Percentiles rank a stretch among this genome's conserved stretches.
Evolutionary conservation across 345 rosid genomes (phyloP).

Genomic region (Hibiscus syriacus): DNA sequence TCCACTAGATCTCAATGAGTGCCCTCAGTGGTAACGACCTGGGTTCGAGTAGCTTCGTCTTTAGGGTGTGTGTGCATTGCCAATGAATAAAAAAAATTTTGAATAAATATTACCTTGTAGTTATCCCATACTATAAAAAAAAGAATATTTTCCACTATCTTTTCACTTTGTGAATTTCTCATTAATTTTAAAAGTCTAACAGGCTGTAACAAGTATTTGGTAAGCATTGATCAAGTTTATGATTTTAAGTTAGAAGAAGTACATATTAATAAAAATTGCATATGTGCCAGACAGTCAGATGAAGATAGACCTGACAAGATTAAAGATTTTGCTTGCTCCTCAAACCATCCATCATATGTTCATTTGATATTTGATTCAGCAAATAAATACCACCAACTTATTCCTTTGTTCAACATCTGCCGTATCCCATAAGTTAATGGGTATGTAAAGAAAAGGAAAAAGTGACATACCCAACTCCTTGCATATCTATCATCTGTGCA

Average conservation of each 20-base stretch:
- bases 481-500: slow-evolving; percentile 94
- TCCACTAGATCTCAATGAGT: too few relatives aligned
- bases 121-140: too few relatives aligned
- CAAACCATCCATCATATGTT: slow-evolving; percentile 3
- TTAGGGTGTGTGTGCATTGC: too few relatives aligned
- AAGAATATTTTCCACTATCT: not conserved
- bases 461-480: slow-evolving; percentile 55
- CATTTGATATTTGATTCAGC: not conserved
- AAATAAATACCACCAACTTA: not conserved
- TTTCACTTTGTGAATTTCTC: not conserved
- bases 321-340: not conserved
- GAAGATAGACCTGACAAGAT: not conserved
- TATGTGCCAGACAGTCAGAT: not conserved
- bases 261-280: not conserved
- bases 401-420: not conserved
- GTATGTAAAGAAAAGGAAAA: not conserved
- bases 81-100: too few relatives aligned
- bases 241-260: not conserved
- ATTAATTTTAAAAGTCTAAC: not conserved
- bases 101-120: too few relatives aligned
- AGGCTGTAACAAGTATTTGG: not conserved
- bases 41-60: too few relatives aligned
- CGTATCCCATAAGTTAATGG: not conserved
- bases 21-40: too few relatives aligned
- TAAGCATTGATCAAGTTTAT: not conserved